Conservation (phyloP, 345 rosid species). For the Heritiera littoralis region DNA sequence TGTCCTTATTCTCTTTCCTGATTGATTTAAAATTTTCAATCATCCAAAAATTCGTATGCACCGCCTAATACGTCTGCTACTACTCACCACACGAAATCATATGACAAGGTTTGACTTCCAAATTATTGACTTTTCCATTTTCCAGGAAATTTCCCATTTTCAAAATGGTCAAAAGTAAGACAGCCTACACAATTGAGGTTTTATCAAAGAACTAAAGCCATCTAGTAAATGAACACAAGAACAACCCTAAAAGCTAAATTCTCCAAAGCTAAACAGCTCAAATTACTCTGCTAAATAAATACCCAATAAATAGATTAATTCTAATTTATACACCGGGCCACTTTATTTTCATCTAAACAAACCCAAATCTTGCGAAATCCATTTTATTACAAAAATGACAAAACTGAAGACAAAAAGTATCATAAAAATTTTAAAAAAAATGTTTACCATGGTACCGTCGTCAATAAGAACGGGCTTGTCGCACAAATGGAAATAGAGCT, state of each 20-base stretch:
- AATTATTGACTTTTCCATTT: neutral
- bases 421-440: neutral
- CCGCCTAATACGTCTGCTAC: neutral
- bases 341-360: conserved; percentile 1
- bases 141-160: conserved; percentile 2
- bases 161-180: neutral
- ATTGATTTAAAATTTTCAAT: neutral
- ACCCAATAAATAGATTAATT: neutral
- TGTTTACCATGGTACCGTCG: conserved; percentile 46
- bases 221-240: neutral
- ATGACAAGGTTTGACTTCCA: neutral
- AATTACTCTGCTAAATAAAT: neutral
- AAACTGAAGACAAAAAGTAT: neutral
- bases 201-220: neutral
- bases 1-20: neutral
- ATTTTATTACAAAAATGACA: neutral
- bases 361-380: conserved; percentile 4
- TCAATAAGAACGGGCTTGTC: conserved; percentile 37
- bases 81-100: neutral
- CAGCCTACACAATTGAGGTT: conserved; percentile 3
- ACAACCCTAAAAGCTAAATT: conserved; percentile 6
- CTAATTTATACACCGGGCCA: neutral
- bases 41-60: neutral
- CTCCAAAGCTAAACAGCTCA: neutral
- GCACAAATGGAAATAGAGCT: conserved; percentile 48